Evolutionary conservation across 1,284 basidiomycete species (phyloP).

Genomic region (Phenoliferia sp.): DNA sequence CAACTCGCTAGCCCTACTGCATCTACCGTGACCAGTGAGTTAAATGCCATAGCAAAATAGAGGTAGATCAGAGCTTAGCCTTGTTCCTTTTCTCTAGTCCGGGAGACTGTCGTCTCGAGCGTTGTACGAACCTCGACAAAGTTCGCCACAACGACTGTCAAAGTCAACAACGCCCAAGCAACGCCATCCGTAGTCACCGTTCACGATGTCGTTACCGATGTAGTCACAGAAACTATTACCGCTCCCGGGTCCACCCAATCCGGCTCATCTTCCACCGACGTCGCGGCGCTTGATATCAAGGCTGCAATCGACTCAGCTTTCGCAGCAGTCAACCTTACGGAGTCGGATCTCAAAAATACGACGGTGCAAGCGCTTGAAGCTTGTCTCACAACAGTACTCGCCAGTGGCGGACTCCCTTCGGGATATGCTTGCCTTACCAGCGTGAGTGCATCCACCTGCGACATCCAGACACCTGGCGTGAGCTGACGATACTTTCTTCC

Average conservation of each 20-base stretch:
- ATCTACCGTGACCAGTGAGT: no score
- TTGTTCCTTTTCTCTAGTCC: no score
- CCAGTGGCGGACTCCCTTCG: conserved; percentile 29
- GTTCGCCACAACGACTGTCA: neutral
- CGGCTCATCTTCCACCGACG: conserved; percentile 16
- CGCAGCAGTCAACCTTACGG: conserved; percentile 30
- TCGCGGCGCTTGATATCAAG: conserved; percentile 31
- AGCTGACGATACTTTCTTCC: neutral
- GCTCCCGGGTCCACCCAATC: conserved; percentile 13
- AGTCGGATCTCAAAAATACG: conserved; percentile 17
- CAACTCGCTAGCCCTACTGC: no score
- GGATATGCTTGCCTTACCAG: conserved; percentile 33
- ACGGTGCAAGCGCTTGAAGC: conserved; percentile 25
- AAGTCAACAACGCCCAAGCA: conserved; percentile 5
- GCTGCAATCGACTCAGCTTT: conserved; percentile 32
- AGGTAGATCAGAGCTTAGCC: no score
- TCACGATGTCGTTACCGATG: conserved; percentile 16
- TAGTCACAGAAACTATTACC: conserved; percentile 23
- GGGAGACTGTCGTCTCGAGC: conserved; percentile 7
- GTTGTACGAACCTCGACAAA: conserved; percentile 8
- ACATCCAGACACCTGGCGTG: neutral
- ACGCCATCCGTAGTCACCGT: conserved; percentile 8
- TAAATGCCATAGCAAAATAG: no score
- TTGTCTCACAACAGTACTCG: conserved; percentile 28
- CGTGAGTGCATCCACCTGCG: neutral